Evolutionary conservation across 116 monocot species (phyloP).

Genomic region (Zostera marina): DNA sequence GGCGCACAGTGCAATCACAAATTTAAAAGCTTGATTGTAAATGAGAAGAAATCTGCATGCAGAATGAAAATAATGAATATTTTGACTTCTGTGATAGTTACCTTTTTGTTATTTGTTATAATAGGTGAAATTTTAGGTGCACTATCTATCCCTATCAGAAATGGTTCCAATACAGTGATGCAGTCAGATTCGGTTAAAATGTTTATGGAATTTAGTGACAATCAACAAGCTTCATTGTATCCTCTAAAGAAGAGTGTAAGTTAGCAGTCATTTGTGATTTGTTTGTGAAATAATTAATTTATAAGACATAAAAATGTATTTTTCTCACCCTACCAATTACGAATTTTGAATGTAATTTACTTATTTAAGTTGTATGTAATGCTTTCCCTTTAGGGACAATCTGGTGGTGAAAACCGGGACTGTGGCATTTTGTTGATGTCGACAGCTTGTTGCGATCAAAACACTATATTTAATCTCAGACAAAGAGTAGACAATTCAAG

Average conservation of each 20-base stretch:
- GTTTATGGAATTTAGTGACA: constrained; percentile 39
- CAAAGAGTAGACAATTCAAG: constrained; percentile 9
- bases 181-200: constrained; percentile 60
- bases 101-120: neutral
- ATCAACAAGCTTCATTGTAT: constrained; percentile 26
- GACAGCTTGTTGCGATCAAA: constrained; percentile 51
- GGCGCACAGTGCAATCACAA: no score
- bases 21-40: no score
- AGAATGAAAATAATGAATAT: no score
- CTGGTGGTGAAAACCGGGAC: constrained; percentile 15
- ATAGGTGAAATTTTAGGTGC: constrained; percentile 84
- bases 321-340: neutral
- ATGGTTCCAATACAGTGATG: constrained; percentile 34
- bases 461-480: constrained; percentile 23
- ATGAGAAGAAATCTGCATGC: no score
- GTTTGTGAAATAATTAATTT: no score
- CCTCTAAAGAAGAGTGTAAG: constrained; percentile 50
- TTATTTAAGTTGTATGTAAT: neutral
- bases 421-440: constrained; percentile 48
- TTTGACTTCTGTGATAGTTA: neutral
- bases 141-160: constrained; percentile 63
- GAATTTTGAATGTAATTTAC: neutral
- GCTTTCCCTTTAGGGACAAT: constrained; percentile 20
- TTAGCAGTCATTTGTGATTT: neutral
- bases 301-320: neutral